Evolutionary conservation across 2,329 filamentous ascomycete genomes (phyloP), one percentile per base, ranked within the genome.

Genomic region (Furcasterigmium furcatum): DNA sequence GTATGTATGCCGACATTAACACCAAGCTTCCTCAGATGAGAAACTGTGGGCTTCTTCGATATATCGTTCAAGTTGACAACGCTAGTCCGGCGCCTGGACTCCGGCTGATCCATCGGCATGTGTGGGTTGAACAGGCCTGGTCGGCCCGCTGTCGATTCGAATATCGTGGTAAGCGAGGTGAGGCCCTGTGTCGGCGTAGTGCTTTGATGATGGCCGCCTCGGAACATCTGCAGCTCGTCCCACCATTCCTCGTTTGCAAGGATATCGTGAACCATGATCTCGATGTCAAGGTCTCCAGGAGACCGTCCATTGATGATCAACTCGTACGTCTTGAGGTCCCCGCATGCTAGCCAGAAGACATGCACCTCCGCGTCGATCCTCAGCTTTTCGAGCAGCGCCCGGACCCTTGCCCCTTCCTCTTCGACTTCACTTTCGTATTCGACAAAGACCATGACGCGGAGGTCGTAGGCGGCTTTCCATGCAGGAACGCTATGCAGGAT

Each of bases 341-440:
- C 88, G 41, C 80, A 86, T 2, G 88, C 86, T 32, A 95, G 76
- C 80, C 87, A 94, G 57, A 91, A 91, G 1, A 95, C 90, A 13
- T 86, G 65, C 0, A 95, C 80, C 50, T 89, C 75, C 4, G 89
- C 90, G 50, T 91, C 80, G 40, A 95, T 95, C 14, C 90, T 77
- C 9, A 95, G 65, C 60, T 92, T 95, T 19, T 88, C 86, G 1
- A 95, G 72, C 2, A 95, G 71, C 1, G 85, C 80, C 48, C 80
- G 80, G 14, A 95, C 85, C 46, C 89, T 74, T 2, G 77, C 79
- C 29, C 80, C 73, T 63, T 95, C 90, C 63, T 95, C 87, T 32
- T 86, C 80, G 1, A 95, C 84, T 54, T 95, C 90, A 21, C 75
- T 82, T 60, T 94, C 88, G 54, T 95, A 95, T 58, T 95, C 90